Conservation (phyloP, 129 eudicot genomes). For the Flaveria ramosissima region DNA sequence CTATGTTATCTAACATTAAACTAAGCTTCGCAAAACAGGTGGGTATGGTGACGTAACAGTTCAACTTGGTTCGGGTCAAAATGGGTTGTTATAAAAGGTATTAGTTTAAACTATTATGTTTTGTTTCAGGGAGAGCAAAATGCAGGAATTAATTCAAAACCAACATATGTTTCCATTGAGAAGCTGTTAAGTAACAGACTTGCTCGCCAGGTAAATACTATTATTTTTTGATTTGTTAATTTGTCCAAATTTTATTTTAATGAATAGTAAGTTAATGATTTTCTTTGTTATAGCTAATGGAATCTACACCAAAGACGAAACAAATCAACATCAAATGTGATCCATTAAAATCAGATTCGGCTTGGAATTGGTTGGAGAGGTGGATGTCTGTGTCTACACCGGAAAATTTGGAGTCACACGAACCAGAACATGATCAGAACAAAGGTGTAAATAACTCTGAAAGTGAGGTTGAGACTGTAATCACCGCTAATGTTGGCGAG, state of each 20-base stretch:
- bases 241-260: background rate
- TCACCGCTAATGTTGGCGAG: conserved; percentile 31
- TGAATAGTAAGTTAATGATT: background rate
- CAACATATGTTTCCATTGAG: conserved; percentile 50
- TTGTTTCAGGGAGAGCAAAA: conserved; percentile 52
- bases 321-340: conserved; percentile 70
- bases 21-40: background rate
- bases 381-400: conserved; percentile 78
- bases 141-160: conserved; percentile 31
- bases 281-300: conserved; percentile 52
- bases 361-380: conserved; percentile 94
- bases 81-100: background rate
- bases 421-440: conserved; percentile 31
- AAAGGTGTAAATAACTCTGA: conserved; percentile 28
- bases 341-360: conserved; percentile 62
- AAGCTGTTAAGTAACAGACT: conserved; percentile 74
- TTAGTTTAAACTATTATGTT: background rate
- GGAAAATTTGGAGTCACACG: conserved; percentile 32
- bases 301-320: conserved; percentile 64
- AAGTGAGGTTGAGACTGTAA: conserved; percentile 27
- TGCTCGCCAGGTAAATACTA: conserved; percentile 74
- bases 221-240: background rate
- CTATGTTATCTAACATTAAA: background rate
- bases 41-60: background rate
- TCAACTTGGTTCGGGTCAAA: background rate